Evolutionary conservation across 805 yeast genomes (phyloP).

Genomic region (Yarrowia phangngaensis): DNA sequence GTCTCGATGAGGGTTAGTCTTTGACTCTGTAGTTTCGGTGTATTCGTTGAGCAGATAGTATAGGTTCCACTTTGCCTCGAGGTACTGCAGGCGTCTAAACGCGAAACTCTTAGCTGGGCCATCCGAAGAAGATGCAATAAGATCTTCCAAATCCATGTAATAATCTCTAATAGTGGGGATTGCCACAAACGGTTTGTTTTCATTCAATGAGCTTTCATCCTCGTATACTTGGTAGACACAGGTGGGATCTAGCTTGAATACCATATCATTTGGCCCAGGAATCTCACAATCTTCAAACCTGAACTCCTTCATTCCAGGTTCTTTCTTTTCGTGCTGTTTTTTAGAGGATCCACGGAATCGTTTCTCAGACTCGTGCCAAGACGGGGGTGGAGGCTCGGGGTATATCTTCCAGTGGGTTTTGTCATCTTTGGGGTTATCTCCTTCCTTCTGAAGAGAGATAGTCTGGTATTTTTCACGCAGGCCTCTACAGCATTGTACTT

Average conservation of each 20-base stretch:
- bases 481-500: slow-evolving; percentile 53
- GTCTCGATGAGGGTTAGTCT: slow-evolving; percentile 93
- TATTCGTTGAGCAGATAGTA: slow-evolving; percentile 85
- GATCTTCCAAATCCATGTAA: slow-evolving; percentile 73
- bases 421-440: slow-evolving; percentile 79
- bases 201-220: slow-evolving; percentile 33
- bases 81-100: slow-evolving; percentile 83
- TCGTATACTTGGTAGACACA: slow-evolving; percentile 67
- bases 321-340: slow-evolving; percentile 35
- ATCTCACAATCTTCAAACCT: slow-evolving; percentile 48
- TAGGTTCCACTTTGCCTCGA: slow-evolving; percentile 95
- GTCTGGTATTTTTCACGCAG: slow-evolving; percentile 72
- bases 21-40: slow-evolving; percentile 85
- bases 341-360: slow-evolving; percentile 41
- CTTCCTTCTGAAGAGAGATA: slow-evolving; percentile 65
- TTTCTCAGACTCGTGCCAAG: slow-evolving; percentile 63
- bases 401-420: slow-evolving; percentile 67
- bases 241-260: slow-evolving; percentile 51
- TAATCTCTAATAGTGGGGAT: slow-evolving; percentile 84
- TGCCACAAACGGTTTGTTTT: slow-evolving; percentile 43
- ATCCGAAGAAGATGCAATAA: slow-evolving; percentile 74
- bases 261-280: slow-evolving; percentile 49
- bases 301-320: slow-evolving; percentile 37
- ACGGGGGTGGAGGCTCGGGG: slow-evolving; percentile 92
- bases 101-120: slow-evolving; percentile 98